These are phyloP conservation scores for Verticillium nubilum DNA, from an alignment of 2,329 filamentous ascomycete genomes.

Conservation along the genomic window DNA sequence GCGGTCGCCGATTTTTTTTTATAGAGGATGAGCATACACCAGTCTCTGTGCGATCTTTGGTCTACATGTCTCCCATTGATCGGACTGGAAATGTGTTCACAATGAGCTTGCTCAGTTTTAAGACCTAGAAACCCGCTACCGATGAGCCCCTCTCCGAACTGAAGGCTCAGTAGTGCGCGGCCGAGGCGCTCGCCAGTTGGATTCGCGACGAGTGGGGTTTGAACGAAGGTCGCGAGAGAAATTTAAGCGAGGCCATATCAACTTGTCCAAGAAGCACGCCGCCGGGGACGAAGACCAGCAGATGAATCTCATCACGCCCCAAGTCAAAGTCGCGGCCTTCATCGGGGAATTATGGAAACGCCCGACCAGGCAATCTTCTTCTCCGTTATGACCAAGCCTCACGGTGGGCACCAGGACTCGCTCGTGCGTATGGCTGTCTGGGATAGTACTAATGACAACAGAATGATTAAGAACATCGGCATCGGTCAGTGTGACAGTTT, in stretches of 20 bases:
- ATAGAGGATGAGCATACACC: too few relatives aligned
- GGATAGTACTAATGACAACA: not conserved
- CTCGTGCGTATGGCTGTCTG: not conserved
- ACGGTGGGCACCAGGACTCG: not conserved
- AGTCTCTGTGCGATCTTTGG: too few relatives aligned
- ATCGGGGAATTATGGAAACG: not conserved
- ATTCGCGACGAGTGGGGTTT: not conserved
- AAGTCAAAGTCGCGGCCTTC: not conserved
- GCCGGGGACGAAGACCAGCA: not conserved
- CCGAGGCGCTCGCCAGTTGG: not conserved
- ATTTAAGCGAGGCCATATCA: not conserved
- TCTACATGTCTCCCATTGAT: too few relatives aligned
- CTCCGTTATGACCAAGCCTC: slow-evolving; percentile 1
- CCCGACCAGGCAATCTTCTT: slow-evolving; percentile 8
- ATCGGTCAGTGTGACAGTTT: not conserved
- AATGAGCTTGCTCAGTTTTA: not conserved
- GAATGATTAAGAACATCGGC: too few relatives aligned
- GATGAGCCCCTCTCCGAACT: not conserved
- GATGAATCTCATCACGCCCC: not conserved
- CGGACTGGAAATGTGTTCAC: not conserved
- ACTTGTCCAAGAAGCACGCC: not conserved
- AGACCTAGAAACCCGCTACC: not conserved
- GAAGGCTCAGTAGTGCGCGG: not conserved
- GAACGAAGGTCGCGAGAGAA: not conserved
- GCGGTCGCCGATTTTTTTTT: too few relatives aligned